Conservation (phyloP, 345 rosid genomes). For the Mercurialis annua region DNA sequence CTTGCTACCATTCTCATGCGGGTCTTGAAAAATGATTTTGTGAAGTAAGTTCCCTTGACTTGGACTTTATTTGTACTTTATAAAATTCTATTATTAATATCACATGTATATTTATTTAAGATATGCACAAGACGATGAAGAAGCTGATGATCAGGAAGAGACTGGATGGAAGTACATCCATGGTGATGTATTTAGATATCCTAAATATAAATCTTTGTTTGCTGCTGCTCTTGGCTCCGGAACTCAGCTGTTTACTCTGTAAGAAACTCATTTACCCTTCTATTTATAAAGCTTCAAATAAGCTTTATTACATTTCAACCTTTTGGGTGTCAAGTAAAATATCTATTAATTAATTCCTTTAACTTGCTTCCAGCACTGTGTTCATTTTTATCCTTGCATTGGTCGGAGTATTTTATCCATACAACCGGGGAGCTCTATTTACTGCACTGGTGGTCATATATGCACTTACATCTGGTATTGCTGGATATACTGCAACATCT, state of each 20-base stretch:
- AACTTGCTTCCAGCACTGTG: conserved; percentile 43
- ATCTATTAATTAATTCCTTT: neutral
- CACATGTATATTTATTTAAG: neutral
- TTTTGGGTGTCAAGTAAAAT: neutral
- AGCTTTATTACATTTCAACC: neutral
- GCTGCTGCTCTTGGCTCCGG: conserved; percentile 34
- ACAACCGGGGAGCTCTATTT: conserved; percentile 87
- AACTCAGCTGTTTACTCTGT: conserved; percentile 31
- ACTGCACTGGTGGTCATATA: conserved; percentile 85
- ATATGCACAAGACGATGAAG: conserved; percentile 33
- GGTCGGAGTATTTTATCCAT: conserved; percentile 91
- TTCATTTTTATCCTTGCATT: conserved; percentile 80
- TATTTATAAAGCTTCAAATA: neutral
- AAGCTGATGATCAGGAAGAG: conserved; percentile 34
- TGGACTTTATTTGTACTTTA: neutral
- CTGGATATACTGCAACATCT: conserved; percentile 76
- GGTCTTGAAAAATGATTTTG: conserved; percentile 33
- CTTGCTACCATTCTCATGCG: conserved; percentile 36
- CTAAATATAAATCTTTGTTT: conserved; percentile 27
- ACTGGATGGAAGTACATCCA: conserved; percentile 38
- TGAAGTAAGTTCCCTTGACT: conserved; percentile 20
- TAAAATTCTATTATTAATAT: neutral
- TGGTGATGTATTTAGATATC: conserved; percentile 33
- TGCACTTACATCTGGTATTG: conserved; percentile 88
- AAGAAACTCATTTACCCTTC: conserved; percentile 7